A percentile compares a stretch with the other conserved stretches of the same genome.
Evolutionary conservation across 805 yeast genomes (phyloP).

Genomic region (Nakazawaea molendinolei): DNA sequence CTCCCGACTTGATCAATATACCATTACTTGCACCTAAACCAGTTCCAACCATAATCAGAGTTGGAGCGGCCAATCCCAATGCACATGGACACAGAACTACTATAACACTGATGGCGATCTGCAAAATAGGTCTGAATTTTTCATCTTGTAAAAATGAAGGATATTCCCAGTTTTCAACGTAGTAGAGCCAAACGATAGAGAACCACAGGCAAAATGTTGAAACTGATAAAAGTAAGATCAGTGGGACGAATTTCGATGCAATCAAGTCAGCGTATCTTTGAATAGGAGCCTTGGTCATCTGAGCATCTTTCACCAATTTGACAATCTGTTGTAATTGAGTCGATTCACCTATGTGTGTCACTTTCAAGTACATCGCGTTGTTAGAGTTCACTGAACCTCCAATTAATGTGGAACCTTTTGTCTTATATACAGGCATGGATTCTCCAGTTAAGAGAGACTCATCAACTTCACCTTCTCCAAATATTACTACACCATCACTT

Average conservation of each 20-base stretch:
- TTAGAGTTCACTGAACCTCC: conserved; percentile 91
- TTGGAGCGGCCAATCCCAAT: conserved; percentile 93
- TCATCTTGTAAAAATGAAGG: conserved; percentile 23
- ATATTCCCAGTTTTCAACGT: conserved; percentile 10
- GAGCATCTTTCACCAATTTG: conserved; percentile 81
- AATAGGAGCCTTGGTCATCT: conserved; percentile 81
- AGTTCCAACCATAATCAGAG: conserved; percentile 98
- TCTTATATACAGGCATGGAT: conserved; percentile 65
- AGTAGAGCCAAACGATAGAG: conserved; percentile 26
- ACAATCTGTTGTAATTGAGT: conserved; percentile 88
- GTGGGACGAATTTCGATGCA: conserved; percentile 82
- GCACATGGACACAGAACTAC: conserved; percentile 99
- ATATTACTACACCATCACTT: conserved; percentile 78
- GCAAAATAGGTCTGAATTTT: conserved; percentile 31
- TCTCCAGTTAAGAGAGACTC: conserved; percentile 94
- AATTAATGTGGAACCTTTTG: conserved; percentile 53
- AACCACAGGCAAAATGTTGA: conserved; percentile 65
- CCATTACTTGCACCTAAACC: conserved; percentile 93
- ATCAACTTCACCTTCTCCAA: conserved; percentile 78
- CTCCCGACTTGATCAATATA: conserved; percentile 89
- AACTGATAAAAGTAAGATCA: conserved; percentile 53
- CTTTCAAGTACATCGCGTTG: conserved; percentile 62
- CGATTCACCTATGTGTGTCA: conserved; percentile 68
- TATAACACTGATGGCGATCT: conserved; percentile 82
- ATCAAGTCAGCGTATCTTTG: conserved; percentile 82